Base-by-base conservation (phyloP, 768 basidiomycete genomes). In the Suillus discolor region DNA sequence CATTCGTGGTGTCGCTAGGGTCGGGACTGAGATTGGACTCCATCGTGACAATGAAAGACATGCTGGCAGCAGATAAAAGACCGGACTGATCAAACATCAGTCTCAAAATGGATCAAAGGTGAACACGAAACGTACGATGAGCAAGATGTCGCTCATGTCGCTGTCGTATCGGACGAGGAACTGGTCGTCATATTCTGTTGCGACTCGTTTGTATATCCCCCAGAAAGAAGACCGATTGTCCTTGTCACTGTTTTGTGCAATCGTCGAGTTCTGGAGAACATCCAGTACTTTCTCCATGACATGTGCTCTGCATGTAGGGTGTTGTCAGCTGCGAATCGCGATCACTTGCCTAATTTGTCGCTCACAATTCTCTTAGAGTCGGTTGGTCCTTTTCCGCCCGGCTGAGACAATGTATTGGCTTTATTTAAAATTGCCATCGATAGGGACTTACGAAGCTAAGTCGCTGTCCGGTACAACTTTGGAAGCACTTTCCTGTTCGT, bases 41-140 rank as follows among this genome's bases (percentile, higher is more conserved):
- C 63, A 69, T 49, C 4, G 42, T 23, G 4, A 68, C 31, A 15
- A 69, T 60, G 16, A 69, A 69, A 28, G 68, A 38, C 1, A 64
- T 51, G 34, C 59, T 53, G 51, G 65, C 61, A 39, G 63, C 60
- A 0, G 68, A 68, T 39, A 69, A 69, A 28, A 69, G 51, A 47
- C 68, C 64, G 23, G 68, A 63, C 68, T 69, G 36, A 34, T 28
- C 7, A 7, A 23, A 39, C 13, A 15, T 60, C 36, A n/a, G 9
- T 38, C 36, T 60, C 42, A 34, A 39, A 39, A 16, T 3, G 57
- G 2, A 4, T 25, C 23, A 13, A 25, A 13, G 12, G 25, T 25
- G 11, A 15, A 15, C 0, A 12, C 23, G 4, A 28, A 13, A 61
- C 72, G 20, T 61, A 73, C 72, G 60, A 73, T 71, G 57, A 73